These are phyloP conservation scores for Moesziomyces sp. DNA, from an alignment of 1,284 basidiomycete genomes.

Conservation along the genomic window DNA sequence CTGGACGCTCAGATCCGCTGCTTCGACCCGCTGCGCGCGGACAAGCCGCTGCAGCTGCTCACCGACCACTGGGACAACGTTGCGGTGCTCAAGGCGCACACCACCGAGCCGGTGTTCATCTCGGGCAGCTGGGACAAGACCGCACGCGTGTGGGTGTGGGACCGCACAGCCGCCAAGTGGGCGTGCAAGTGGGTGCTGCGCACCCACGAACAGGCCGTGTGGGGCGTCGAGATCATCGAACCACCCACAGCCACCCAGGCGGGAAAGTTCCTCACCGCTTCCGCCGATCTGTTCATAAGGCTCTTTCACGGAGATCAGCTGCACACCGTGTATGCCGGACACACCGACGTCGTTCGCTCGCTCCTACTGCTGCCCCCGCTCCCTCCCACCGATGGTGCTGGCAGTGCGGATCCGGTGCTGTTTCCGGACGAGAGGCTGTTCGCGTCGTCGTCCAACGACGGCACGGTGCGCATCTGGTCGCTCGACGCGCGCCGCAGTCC, in stretches of 20 bases:
- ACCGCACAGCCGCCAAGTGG: slow-evolving; percentile 26
- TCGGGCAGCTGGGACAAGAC: slow-evolving; percentile 54
- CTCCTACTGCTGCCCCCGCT: slow-evolving; percentile 18
- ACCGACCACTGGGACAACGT: slow-evolving; percentile 53
- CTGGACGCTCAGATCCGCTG: slow-evolving; percentile 49
- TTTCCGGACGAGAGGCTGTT: slow-evolving; percentile 30
- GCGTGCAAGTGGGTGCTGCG: slow-evolving; percentile 19
- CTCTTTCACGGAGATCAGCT: slow-evolving; percentile 49
- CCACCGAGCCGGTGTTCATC: slow-evolving; percentile 20
- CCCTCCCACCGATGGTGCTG: background rate
- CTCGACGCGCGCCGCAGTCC: slow-evolving; percentile 34
- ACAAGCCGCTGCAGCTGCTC: slow-evolving; percentile 36
- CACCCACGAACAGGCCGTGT: slow-evolving; percentile 51
- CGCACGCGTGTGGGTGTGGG: slow-evolving; percentile 32
- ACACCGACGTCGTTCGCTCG: slow-evolving; percentile 49
- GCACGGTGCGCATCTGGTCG: slow-evolving; percentile 40
- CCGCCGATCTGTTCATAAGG: slow-evolving; percentile 51
- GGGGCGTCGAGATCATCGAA: slow-evolving; percentile 46
- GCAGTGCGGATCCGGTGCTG: background rate
- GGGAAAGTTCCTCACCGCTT: slow-evolving; percentile 45
- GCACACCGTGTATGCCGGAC: slow-evolving; percentile 39
- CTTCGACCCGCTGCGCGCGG: slow-evolving; percentile 34
- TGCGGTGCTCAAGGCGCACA: slow-evolving; percentile 25
- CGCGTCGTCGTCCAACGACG: slow-evolving; percentile 42
- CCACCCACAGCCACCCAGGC: slow-evolving; percentile 10